Conservation (phyloP, 2,329 filamentous ascomycete genomes). For the Penicillium digitatum region DNA sequence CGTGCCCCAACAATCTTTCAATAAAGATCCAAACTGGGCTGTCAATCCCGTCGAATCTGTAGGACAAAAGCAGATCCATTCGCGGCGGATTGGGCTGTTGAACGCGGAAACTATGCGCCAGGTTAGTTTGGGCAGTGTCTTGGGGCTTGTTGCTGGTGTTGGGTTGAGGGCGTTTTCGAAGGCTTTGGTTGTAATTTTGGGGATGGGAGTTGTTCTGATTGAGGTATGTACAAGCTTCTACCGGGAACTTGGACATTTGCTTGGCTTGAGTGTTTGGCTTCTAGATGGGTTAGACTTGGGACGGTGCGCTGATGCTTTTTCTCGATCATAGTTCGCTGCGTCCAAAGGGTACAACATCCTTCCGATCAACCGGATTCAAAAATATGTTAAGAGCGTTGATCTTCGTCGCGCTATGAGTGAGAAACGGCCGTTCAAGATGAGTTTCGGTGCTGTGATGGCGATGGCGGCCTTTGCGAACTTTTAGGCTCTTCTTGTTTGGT, state of each 20-base stretch:
- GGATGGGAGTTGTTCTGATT: conserved; percentile 42
- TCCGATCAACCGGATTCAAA: conserved; percentile 40
- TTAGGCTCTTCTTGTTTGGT: conserved; percentile 10
- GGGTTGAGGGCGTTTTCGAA: conserved; percentile 45
- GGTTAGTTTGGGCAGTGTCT: conserved; percentile 44
- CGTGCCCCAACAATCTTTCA: conserved; percentile 14
- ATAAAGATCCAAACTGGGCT: conserved; percentile 23
- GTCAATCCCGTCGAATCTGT: conserved; percentile 22
- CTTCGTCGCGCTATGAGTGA: conserved; percentile 37
- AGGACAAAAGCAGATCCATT: conserved; percentile 27
- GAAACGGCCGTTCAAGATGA: conserved; percentile 46
- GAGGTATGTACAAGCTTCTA: conserved; percentile 35
- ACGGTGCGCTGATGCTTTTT: conserved; percentile 1
- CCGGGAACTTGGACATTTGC: not conserved
- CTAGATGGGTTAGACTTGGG: not conserved
- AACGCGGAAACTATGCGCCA: conserved; percentile 41
- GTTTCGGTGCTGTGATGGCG: conserved; percentile 45
- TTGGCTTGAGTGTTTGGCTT: not conserved
- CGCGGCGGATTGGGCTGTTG: conserved; percentile 21
- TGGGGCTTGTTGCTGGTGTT: conserved; percentile 44
- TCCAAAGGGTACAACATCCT: conserved; percentile 47
- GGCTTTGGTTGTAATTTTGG: conserved; percentile 43
- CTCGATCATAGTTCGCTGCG: conserved; percentile 39
- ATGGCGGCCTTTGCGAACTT: conserved; percentile 46
- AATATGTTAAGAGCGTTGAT: conserved; percentile 41